Percentiles rank a stretch among this genome's conserved stretches.
Conservation (phyloP, 1,284 basidiomycete species). For the Bondarzewia mesenterica region DNA sequence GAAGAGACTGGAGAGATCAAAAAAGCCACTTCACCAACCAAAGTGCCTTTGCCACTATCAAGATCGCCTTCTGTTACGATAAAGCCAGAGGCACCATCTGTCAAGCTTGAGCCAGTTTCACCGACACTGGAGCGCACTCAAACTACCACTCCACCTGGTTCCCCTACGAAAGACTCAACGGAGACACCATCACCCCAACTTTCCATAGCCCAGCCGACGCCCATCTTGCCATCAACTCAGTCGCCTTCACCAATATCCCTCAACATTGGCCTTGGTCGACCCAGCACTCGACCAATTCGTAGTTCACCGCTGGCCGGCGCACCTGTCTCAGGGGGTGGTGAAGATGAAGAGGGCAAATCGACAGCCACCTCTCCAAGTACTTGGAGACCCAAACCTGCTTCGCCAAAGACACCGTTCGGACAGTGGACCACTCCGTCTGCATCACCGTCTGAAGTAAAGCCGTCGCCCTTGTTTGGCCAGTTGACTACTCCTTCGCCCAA, state of each 20-base stretch:
- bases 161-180: constrained; percentile 41
- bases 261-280: constrained; percentile 36
- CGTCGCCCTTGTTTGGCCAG: not conserved
- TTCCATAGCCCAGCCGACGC: constrained; percentile 17
- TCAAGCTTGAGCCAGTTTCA: constrained; percentile 2
- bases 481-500: not conserved
- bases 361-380: constrained; percentile 9
- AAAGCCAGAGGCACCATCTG: constrained; percentile 27
- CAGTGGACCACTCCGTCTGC: constrained; percentile 12
- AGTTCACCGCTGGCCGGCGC: constrained; percentile 54
- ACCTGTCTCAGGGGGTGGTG: constrained; percentile 35
- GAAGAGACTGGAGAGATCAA: constrained; percentile 7
- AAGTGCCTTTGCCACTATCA: constrained; percentile 9
- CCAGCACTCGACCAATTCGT: constrained; percentile 48
- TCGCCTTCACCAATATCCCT: constrained; percentile 22
- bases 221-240: constrained; percentile 21
- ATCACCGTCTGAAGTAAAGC: constrained; percentile 4
- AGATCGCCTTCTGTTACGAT: constrained; percentile 32
- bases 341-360: constrained; percentile 17
- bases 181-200: constrained; percentile 22
- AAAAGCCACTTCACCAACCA: constrained; percentile 3
- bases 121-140: constrained; percentile 18
- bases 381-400: constrained; percentile 22
- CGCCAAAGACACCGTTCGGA: constrained; percentile 25
- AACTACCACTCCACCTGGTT: constrained; percentile 47